Base-by-base conservation (phyloP, 164 flowering plant genomes). In the Macadamia integrifolia region DNA sequence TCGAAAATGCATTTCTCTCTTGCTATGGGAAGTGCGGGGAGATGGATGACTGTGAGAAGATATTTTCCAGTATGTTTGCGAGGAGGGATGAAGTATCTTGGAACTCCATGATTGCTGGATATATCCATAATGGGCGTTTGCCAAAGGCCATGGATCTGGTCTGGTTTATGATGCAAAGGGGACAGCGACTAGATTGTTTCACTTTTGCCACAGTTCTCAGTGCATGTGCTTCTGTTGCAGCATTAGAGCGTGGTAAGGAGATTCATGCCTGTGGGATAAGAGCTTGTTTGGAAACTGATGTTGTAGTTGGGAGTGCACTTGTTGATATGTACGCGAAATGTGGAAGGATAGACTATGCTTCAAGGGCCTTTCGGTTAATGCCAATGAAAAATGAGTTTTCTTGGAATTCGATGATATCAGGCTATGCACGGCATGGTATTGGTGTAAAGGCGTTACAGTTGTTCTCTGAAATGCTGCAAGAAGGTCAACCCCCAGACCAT, bases 341-440 rank as follows among this genome's bases (percentile, higher is more conserved):
- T 79, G 97, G 97, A 75, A 88, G 89, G 77, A 70, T 89, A 66
- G 91, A 93, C 66, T 88, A 91, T 80, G 96, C 97, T 15, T 81
- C 81, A 8, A 80, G 82, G 53, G 80, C 87, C 62, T 91, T 91
- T 64, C 52, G 74, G 17, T 60, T 69, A 66, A 88, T 93, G 98
- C 88, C 87, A n/a, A 44, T 74, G 18, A 82, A 74, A 74, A 93
- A 93, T 74, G 76, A 81, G 29, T 93, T 88, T 72, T 84, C 98
- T 10, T 93, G 97, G 98, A 93, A 93, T 69, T 88, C 98, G n/a
- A 88, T 93, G 93, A 89, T 93, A 76, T 87, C 92, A 35, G 97
- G 96, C 28, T 89, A 82, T 83, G 97, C 98, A 65, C 81, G 97
- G 53, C 90, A 93, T 78, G 98, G 98, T 29, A 84, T 76, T 52